phyloP scores from a whole-genome alignment of 495 filamentous ascomycete species.

The Margaritispora aquatica region DNA sequence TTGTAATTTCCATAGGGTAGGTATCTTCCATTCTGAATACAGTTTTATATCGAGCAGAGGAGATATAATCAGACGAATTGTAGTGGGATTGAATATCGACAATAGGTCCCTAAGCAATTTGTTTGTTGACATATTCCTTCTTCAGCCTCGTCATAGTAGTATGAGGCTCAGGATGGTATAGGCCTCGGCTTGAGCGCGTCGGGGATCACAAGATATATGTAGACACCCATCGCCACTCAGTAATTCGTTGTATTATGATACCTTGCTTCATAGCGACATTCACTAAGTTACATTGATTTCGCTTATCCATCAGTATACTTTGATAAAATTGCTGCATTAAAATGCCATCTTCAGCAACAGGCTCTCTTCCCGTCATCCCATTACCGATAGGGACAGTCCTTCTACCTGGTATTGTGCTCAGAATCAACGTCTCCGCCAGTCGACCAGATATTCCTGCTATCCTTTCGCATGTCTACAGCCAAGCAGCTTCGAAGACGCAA shows the following conservation, averaged over 20 bases:
- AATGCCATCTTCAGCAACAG: conserved; percentile 11
- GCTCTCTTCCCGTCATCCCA: conserved; percentile 61
- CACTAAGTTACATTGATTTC: background rate
- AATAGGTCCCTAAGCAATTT: background rate
- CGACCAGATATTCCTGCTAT: conserved; percentile 79
- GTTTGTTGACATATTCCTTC: background rate
- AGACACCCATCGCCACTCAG: background rate
- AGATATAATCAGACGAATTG: no score
- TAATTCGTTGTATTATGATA: conserved; percentile 7
- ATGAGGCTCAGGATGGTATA: background rate
- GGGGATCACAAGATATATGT: background rate
- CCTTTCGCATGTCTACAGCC: conserved; percentile 67
- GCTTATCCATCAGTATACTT: background rate
- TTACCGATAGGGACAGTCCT: conserved; percentile 69
- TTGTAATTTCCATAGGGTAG: no score
- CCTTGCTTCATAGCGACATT: background rate
- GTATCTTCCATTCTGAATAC: no score
- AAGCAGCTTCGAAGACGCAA: conserved; percentile 53
- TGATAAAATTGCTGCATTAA: background rate
- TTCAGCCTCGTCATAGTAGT: background rate
- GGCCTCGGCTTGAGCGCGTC: background rate
- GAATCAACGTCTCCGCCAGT: conserved; percentile 64
- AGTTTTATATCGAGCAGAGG: no score
- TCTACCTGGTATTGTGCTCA: conserved; percentile 71
- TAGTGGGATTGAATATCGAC: no score